Base-by-base conservation (phyloP, 2,329 filamentous ascomycete genomes). In the Colletotrichum somersetense region DNA sequence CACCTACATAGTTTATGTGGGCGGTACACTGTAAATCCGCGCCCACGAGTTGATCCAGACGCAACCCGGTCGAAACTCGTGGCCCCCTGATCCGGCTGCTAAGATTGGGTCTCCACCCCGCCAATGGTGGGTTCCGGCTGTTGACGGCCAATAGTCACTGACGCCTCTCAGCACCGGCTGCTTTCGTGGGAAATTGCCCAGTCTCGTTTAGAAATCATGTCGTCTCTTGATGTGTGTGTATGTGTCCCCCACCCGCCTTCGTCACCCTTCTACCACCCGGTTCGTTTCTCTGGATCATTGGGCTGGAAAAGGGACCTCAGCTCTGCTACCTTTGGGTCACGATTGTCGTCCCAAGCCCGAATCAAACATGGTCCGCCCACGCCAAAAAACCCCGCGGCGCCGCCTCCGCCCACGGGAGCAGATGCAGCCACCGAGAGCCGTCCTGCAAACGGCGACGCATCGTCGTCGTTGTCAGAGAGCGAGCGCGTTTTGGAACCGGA, bases 121-220 rank as follows among this genome's bases (percentile, higher is more conserved):
- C 30, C 26, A 26, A 30, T 23, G n/a, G 46, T 62, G 48, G 67
- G 16, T 42, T 35, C 26, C 12, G n/a, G 20, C 38, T 50, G 20
- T n/a, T 48, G 14, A 62, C 46, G 59, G 30, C 68, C 68, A 71
- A 71, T 68, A n/a, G 42, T 26, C 40, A 48, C 33, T 33, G 56
- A 23, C 56, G 68, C 57, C 64, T 44, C 65, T 57, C 57, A 71
- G 57, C 30, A 61, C 68, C 50, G 64, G 40, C 42, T 57, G 65
- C 64, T 57, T 40, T 56, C 42, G 64, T 50, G 35, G 64, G 68
- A 71, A 68, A 71, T 71, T 71, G 50, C 26, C 38, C 55, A 59
- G 62, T 66, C 67, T 59, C 62, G 55, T 66, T 66, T 65, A 53
- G 67, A 66, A 69, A 66, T 48, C 52, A 55, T 40, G 16, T 70